A percentile compares a stretch with the other conserved stretches of the same genome.
phyloP scores from a whole-genome alignment of 129 eudicot genomes.

The Flaveria sonorensis region DNA sequence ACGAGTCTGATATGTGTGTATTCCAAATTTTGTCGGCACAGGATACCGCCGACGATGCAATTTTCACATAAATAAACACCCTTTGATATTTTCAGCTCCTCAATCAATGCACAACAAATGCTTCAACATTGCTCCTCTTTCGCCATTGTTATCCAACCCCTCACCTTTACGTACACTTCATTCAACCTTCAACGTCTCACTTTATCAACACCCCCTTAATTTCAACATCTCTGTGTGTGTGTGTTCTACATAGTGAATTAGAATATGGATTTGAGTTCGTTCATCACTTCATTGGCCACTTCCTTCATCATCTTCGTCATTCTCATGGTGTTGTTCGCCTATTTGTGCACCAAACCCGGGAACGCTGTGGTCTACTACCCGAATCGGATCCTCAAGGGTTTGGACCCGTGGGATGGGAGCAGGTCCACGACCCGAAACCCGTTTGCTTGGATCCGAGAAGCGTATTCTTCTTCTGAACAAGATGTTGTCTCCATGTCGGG shows the following conservation, averaged over 20 bases:
- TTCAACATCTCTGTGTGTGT: not conserved
- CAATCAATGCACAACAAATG: slow-evolving; percentile 15
- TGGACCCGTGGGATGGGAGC: slow-evolving; percentile 78
- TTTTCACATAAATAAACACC: not conserved
- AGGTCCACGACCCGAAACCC: slow-evolving; percentile 63
- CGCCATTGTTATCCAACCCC: not conserved
- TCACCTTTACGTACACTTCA: slow-evolving; percentile 35
- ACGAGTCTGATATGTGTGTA: not conserved
- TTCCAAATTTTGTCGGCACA: slow-evolving; percentile 12
- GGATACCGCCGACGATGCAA: slow-evolving; percentile 17
- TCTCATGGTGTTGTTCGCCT: slow-evolving; percentile 71
- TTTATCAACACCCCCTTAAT: slow-evolving; percentile 14
- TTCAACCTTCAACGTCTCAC: slow-evolving; percentile 14
- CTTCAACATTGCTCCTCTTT: slow-evolving; percentile 15
- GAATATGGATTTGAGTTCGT: slow-evolving; percentile 80
- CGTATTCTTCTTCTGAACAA: slow-evolving; percentile 57
- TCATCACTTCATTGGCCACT: slow-evolving; percentile 74
- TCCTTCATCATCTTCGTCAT: slow-evolving; percentile 70
- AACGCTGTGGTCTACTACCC: slow-evolving; percentile 74
- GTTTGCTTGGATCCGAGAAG: slow-evolving; percentile 86
- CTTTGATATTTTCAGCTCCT: slow-evolving; percentile 8
- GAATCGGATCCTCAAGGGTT: slow-evolving; percentile 75
- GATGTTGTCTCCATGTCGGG: slow-evolving; percentile 70
- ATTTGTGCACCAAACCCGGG: slow-evolving; percentile 63
- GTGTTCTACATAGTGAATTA: not conserved